These are phyloP conservation scores for Elasticomyces elasticus DNA, from an alignment of 495 filamentous ascomycete genomes.

Conservation along the genomic window DNA sequence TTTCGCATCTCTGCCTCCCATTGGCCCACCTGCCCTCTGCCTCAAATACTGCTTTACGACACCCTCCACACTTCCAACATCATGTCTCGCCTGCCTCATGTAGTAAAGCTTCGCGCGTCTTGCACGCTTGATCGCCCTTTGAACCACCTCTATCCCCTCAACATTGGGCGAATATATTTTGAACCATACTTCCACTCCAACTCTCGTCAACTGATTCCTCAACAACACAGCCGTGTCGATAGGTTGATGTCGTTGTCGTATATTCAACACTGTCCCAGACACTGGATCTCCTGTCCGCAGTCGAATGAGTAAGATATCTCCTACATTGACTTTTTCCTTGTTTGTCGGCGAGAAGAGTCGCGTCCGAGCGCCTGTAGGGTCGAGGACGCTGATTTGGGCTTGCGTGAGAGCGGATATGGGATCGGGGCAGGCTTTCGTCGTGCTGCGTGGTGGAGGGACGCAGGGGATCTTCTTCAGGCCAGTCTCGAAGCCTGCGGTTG, in stretches of 20 bases:
- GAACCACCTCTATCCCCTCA: slow-evolving; percentile 84
- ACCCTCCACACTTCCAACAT: slow-evolving; percentile 60
- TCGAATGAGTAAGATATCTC: slow-evolving; percentile 86
- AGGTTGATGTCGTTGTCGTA: slow-evolving; percentile 56
- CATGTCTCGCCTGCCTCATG: slow-evolving; percentile 67
- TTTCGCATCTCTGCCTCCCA: slow-evolving; percentile 30
- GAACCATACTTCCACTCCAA: slow-evolving; percentile 96
- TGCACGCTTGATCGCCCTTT: slow-evolving; percentile 70
- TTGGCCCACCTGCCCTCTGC: slow-evolving; percentile 39
- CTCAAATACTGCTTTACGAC: slow-evolving; percentile 59
- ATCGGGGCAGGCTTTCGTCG: slow-evolving; percentile 34
- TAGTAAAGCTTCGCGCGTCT: slow-evolving; percentile 85
- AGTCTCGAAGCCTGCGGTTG: slow-evolving; percentile 12
- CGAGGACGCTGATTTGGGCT: slow-evolving; percentile 60
- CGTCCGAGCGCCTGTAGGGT: slow-evolving; percentile 71
- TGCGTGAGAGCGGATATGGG: slow-evolving; percentile 53
- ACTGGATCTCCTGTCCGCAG: slow-evolving; percentile 79
- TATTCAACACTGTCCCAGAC: slow-evolving; percentile 73
- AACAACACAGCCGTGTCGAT: slow-evolving; percentile 80
- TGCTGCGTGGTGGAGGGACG: slow-evolving; percentile 22
- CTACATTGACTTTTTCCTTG: slow-evolving; percentile 60
- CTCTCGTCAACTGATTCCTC: slow-evolving; percentile 66
- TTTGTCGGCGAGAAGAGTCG: slow-evolving; percentile 69
- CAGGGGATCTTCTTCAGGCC: slow-evolving; percentile 18
- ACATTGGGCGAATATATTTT: slow-evolving; percentile 88